phyloP scores from a whole-genome alignment of 202 grass and related monocot species.

The Panicum virgatum region DNA sequence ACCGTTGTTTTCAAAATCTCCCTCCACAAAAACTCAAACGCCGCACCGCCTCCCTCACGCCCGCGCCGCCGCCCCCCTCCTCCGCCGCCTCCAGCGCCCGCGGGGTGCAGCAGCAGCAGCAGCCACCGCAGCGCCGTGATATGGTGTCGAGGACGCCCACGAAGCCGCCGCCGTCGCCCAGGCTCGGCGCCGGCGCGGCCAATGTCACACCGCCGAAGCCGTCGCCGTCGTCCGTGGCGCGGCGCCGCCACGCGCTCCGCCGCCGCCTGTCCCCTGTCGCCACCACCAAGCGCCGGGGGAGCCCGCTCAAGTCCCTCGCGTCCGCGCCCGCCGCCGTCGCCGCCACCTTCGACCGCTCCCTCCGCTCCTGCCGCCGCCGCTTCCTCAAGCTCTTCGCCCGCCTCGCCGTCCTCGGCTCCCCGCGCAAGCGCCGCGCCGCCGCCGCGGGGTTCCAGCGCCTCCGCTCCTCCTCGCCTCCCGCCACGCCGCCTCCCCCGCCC shows the following conservation, averaged over 20 bases:
- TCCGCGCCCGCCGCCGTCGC: conserved; percentile 31
- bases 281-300: conserved; percentile 23
- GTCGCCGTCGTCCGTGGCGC: neutral
- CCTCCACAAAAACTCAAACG: conserved; percentile 25
- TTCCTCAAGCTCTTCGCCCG: conserved; percentile 78
- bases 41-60: neutral
- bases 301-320: conserved; percentile 46
- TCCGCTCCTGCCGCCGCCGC: conserved; percentile 75
- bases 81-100: neutral
- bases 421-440: conserved; percentile 43
- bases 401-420: conserved; percentile 56
- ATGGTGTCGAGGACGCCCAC: conserved; percentile 73
- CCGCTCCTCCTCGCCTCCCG: conserved; percentile 20
- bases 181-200: neutral
- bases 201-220: conserved; percentile 40
- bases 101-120: neutral
- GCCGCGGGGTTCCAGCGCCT: conserved; percentile 58
- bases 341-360: conserved; percentile 57
- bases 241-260: conserved; percentile 9
- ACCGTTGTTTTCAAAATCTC: conserved; percentile 34
- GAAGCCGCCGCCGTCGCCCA: conserved; percentile 19
- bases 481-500: neutral
- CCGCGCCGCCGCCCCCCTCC: neutral
- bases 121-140: neutral
- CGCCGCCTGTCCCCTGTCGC: neutral